Conservation (phyloP, 441 rosid species). For the Geranium incanum region DNA sequence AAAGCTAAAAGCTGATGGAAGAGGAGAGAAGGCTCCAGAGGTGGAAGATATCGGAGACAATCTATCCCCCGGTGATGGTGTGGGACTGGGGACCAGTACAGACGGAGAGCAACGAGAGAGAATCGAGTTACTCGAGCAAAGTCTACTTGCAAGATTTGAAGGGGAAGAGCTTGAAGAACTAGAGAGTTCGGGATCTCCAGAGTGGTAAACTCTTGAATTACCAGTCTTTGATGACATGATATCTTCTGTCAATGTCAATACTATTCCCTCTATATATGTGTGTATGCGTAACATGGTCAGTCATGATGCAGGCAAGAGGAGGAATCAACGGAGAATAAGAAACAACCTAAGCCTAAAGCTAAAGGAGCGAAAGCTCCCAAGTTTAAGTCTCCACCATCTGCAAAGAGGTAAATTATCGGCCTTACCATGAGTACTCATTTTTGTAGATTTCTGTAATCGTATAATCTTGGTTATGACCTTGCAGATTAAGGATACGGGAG, state of each 20-base stretch:
- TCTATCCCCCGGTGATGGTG: neutral
- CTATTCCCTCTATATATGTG: neutral
- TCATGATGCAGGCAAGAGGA: neutral
- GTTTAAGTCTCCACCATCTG: constrained; percentile 55
- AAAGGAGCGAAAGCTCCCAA: constrained; percentile 33
- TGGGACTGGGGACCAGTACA: neutral
- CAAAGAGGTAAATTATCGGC: constrained; percentile 46
- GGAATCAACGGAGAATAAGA: neutral
- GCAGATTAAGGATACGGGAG: constrained; percentile 73
- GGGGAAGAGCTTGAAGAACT: neutral
- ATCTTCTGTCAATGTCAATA: neutral
- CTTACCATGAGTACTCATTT: neutral
- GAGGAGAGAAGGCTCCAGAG: neutral
- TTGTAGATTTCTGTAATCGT: neutral
- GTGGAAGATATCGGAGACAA: neutral
- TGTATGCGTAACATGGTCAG: neutral
- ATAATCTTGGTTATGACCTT: neutral
- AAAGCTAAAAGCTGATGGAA: neutral
- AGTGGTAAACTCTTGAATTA: neutral
- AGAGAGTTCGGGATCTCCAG: neutral
- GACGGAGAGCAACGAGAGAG: neutral
- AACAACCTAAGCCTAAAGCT: constrained; percentile 24
- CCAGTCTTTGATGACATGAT: neutral
- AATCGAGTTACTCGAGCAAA: constrained; percentile 18
- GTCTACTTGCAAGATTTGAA: neutral